Conservation (phyloP, 116 monocot species). For the Papilionanthe hybrid region DNA sequence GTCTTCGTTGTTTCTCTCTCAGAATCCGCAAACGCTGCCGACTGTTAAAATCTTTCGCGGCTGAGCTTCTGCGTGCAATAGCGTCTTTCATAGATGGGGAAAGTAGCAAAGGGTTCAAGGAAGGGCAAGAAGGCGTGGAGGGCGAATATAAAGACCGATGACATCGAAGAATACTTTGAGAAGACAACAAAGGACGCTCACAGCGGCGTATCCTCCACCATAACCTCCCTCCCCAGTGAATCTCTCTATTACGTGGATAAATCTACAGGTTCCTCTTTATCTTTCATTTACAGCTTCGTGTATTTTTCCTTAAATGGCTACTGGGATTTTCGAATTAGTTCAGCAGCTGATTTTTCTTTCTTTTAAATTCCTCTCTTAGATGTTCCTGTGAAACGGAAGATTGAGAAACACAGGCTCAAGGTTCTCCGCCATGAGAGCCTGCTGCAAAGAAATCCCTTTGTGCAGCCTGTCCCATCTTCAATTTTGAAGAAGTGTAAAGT, state of each 20-base stretch:
- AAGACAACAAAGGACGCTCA: constrained; percentile 67
- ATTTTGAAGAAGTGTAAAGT: constrained; percentile 43
- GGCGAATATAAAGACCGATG: constrained; percentile 83
- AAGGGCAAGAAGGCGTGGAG: constrained; percentile 99
- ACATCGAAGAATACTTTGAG: constrained; percentile 87
- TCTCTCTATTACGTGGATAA: constrained; percentile 73
- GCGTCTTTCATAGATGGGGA: constrained; percentile 46
- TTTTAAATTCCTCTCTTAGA: constrained; percentile 20
- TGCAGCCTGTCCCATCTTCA: constrained; percentile 65
- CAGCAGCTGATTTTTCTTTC: not conserved
- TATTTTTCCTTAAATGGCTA: not conserved
- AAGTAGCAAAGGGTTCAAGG: constrained; percentile 68
- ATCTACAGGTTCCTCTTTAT: constrained; percentile 15
- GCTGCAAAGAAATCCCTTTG: constrained; percentile 58
- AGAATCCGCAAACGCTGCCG: not conserved
- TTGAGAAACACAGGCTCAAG: constrained; percentile 79
- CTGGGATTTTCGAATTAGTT: not conserved
- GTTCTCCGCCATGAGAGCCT: constrained; percentile 64
- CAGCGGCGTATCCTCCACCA: constrained; percentile 32
- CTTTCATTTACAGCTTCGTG: not conserved
- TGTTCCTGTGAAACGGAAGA: constrained; percentile 59
- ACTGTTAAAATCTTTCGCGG: not conserved
- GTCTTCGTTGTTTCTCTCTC: not conserved
- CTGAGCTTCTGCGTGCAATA: not conserved
- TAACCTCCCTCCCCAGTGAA: constrained; percentile 46